Evolutionary conservation across 2,329 filamentous ascomycete genomes (phyloP).

Genomic region (Nannizziopsis barbatae): DNA sequence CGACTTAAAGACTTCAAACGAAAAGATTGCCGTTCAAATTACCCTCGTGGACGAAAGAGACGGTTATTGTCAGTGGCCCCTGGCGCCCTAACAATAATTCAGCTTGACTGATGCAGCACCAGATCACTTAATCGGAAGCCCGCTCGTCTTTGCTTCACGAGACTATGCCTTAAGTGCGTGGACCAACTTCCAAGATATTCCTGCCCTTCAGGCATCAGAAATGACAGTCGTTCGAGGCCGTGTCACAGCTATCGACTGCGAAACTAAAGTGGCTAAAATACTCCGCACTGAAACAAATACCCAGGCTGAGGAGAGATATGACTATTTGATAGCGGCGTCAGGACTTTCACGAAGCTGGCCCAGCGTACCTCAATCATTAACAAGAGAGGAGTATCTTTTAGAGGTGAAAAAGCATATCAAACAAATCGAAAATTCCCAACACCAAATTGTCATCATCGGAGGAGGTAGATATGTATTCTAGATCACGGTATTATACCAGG

Average conservation of each 20-base stretch:
- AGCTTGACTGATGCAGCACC: background rate
- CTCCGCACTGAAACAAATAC: conserved; percentile 39
- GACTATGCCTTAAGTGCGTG: conserved; percentile 57
- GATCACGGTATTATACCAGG: background rate
- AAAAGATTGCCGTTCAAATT: conserved; percentile 48
- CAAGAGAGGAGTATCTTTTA: conserved; percentile 50
- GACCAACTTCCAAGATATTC: conserved; percentile 57
- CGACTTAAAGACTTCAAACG: conserved; percentile 18
- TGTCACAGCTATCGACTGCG: conserved; percentile 49
- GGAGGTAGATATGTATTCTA: conserved; percentile 40
- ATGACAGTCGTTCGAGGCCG: conserved; percentile 57
- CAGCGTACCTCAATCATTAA: conserved; percentile 57
- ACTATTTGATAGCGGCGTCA: conserved; percentile 63
- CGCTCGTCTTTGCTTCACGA: conserved; percentile 55
- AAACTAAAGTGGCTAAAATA: conserved; percentile 49
- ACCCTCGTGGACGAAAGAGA: conserved; percentile 65
- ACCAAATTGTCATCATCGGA: conserved; percentile 61
- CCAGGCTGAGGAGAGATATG: conserved; percentile 42
- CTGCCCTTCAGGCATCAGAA: conserved; percentile 51
- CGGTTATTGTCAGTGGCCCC: conserved; percentile 53
- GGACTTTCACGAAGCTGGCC: conserved; percentile 61
- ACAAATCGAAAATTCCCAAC: conserved; percentile 40
- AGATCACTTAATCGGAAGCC: conserved; percentile 68
- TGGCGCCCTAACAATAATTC: background rate
- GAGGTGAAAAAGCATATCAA: conserved; percentile 53